phyloP scores from a whole-genome alignment of 192 early-diverging fungal species.

The Backusella liffmaniae region DNA sequence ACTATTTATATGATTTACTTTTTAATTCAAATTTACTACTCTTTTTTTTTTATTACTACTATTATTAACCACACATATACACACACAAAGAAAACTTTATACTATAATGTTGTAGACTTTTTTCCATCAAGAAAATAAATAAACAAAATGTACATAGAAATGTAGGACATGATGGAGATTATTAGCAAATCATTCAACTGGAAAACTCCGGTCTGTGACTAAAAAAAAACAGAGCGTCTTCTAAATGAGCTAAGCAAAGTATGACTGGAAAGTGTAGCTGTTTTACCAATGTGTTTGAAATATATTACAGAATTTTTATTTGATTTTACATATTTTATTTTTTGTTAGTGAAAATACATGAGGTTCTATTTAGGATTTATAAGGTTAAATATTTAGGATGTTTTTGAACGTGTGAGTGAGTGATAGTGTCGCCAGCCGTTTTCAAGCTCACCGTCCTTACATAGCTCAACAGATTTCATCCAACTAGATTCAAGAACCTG shows the following conservation, averaged over 20 bases:
- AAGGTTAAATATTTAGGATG: constrained; percentile 2
- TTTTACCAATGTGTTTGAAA: not conserved
- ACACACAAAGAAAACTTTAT: not conserved
- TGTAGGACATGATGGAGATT: not conserved
- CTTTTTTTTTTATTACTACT: not conserved
- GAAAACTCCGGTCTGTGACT: not conserved
- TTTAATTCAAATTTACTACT: not conserved
- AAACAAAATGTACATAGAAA: not conserved
- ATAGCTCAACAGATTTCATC: constrained; percentile 42
- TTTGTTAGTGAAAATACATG: not conserved
- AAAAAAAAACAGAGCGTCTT: not conserved
- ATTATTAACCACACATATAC: not conserved
- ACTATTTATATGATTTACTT: not conserved
- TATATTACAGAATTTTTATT: constrained; percentile 1
- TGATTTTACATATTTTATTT: not conserved
- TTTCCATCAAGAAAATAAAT: not conserved
- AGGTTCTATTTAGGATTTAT: not conserved
- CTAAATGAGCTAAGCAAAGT: not conserved
- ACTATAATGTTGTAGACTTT: not conserved
- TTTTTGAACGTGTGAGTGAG: not conserved
- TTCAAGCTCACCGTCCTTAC: constrained; percentile 34
- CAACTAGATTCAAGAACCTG: constrained; percentile 39
- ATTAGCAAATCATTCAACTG: not conserved
- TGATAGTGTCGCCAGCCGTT: constrained; percentile 31
- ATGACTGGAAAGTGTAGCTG: not conserved